Percentiles rank a stretch among this genome's conserved stretches.
phyloP scores from a whole-genome alignment of 305 asterid species.

The Solanum hybrid region DNA sequence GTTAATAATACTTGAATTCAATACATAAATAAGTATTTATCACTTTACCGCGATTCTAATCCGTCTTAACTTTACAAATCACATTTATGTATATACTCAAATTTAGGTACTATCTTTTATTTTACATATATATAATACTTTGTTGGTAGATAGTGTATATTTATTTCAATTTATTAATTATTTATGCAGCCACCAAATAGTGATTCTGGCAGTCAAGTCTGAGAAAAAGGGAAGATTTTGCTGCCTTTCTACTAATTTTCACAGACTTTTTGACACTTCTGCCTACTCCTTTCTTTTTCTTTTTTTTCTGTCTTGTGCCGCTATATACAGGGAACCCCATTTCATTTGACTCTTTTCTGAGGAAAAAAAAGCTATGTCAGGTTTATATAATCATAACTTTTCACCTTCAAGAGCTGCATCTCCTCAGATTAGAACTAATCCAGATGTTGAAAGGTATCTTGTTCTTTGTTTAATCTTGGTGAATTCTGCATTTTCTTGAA shows the following conservation, averaged over 20 bases:
- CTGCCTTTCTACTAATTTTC: background rate
- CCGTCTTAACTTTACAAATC: background rate
- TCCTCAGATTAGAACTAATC: conserved; percentile 57
- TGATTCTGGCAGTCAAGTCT: background rate
- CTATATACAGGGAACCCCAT: background rate
- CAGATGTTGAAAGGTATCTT: conserved; percentile 59
- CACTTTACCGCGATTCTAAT: background rate
- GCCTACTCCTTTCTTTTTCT: no score
- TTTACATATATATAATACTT: background rate
- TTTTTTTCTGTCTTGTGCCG: background rate
- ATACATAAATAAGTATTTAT: background rate
- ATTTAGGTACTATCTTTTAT: background rate
- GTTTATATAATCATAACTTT: conserved; percentile 68
- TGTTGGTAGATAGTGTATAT: background rate
- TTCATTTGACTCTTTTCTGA: background rate
- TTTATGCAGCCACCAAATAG: background rate
- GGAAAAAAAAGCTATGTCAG: conserved; percentile 37
- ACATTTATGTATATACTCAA: background rate
- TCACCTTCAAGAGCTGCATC: conserved; percentile 86
- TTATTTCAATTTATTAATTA: background rate
- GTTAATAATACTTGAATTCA: background rate
- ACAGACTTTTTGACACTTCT: background rate
- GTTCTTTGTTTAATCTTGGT: background rate
- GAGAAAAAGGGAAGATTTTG: background rate
- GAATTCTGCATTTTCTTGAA: background rate